Percentiles rank a stretch among this genome's conserved stretches.
Evolutionary conservation across 495 filamentous ascomycete genomes (phyloP).

Genomic region (Aspergillus taichungensis): DNA sequence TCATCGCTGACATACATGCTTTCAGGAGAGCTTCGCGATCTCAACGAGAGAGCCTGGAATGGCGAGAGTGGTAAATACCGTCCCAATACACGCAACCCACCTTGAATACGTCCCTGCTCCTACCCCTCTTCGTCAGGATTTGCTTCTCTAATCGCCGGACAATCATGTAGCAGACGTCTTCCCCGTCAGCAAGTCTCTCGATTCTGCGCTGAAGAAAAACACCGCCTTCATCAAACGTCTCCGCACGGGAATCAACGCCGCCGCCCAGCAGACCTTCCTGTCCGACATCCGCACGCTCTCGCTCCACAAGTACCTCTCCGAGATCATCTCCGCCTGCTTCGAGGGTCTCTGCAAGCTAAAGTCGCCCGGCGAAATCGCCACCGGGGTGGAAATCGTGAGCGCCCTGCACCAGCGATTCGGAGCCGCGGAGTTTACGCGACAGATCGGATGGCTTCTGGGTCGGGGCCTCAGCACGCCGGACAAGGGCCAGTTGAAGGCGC

Average conservation of each 20-base stretch:
- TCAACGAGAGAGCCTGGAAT: slow-evolving; percentile 82
- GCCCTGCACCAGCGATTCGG: slow-evolving; percentile 95
- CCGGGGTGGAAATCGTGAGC: slow-evolving; percentile 86
- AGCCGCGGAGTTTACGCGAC: slow-evolving; percentile 79
- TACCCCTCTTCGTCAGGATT: not conserved
- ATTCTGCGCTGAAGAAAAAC: slow-evolving; percentile 97
- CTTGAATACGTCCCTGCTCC: not conserved
- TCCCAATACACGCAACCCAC: not conserved
- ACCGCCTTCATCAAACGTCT: slow-evolving; percentile 97
- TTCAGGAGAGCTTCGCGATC: slow-evolving; percentile 76
- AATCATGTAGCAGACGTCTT: slow-evolving; percentile 58
- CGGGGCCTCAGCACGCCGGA: slow-evolving; percentile 89
- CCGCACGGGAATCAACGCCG: slow-evolving; percentile 75
- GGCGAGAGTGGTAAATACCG: slow-evolving; percentile 64
- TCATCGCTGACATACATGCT: slow-evolving; percentile 1
- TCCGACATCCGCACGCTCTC: slow-evolving; percentile 89
- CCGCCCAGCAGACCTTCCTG: slow-evolving; percentile 71
- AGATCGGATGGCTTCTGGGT: slow-evolving; percentile 87
- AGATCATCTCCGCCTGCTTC: slow-evolving; percentile 96
- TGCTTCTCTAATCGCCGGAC: slow-evolving; percentile 4
- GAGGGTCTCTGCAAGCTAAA: slow-evolving; percentile 92
- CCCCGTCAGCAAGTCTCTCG: slow-evolving; percentile 68
- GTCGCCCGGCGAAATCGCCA: slow-evolving; percentile 77
- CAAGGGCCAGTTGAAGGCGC: slow-evolving; percentile 68
- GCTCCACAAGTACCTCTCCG: slow-evolving; percentile 93